Base-by-base conservation (phyloP, 2,329 filamentous ascomycete species). In the Claviceps humidiphila region DNA sequence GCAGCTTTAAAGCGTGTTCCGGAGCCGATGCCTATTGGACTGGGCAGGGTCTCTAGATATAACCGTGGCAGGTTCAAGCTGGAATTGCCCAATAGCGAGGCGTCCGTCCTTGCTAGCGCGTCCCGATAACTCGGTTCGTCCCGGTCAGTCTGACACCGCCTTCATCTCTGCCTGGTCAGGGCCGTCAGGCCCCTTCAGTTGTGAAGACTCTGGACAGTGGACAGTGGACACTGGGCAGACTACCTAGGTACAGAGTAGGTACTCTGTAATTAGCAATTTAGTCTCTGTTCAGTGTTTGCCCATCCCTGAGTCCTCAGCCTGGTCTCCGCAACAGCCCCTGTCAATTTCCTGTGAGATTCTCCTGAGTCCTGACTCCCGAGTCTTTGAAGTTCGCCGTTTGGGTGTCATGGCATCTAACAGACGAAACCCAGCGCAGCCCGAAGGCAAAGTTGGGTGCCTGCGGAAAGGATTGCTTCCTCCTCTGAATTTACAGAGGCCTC, bases 51-150 rank as follows among this genome's bases (percentile, higher is more conserved):
- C 22, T 43, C 45, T 57, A 51, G 55, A 54, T 38, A 49, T 34
- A 37, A n/a, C 20, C 9, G 11, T 34, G 26, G 30, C 30, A 41
- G 45, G 11, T 41, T 20, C 17, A 13, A 5, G 20, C 26, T 4
- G 14, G 4, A 2, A 3, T 14, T 2, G 42, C 13, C 63, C 61
- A 65, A 64, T 63, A 40, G 8, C 5, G 20, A 17, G 20, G 17
- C 30, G 17, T 0, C 11, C 4, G 11, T 41, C 58, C 56, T 46
- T 59, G 40, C 62, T 69, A 69, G 67, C 61, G 64, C 57, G 60
- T 62, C 63, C 62, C 67, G 67, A 59, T 62, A 66, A 57, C 57
- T 58, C 65, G 67, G 67, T 63, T 66, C 58, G 60, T 56, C 58
- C 66, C 57, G 55, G 54, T 54, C 55, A 51, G 50, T 39, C 42